Evolutionary conservation across 495 filamentous ascomycete genomes (phyloP).

Genomic region (Thermochaetoides thermophila): DNA sequence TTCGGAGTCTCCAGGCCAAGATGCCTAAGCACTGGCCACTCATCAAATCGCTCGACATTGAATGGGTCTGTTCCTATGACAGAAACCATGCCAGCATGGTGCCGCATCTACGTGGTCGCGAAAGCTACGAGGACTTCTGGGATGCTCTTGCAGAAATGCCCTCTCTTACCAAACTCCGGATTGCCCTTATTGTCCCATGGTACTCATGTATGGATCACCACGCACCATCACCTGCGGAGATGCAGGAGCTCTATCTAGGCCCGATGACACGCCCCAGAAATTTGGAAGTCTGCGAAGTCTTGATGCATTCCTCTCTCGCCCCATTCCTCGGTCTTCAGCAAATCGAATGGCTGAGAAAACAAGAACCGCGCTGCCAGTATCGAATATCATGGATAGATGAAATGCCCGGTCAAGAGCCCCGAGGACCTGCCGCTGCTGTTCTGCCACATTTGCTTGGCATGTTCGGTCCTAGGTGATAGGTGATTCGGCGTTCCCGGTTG

Average conservation of each 20-base stretch:
- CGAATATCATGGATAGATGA: constrained; percentile 3
- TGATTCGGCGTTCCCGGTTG: background rate
- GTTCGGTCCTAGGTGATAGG: too few relatives aligned
- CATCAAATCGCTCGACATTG: constrained; percentile 5
- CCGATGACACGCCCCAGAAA: constrained; percentile 4
- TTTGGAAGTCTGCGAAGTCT: constrained; percentile 3
- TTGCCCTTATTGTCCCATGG: constrained; percentile 3
- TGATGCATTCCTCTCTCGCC: constrained; percentile 2
- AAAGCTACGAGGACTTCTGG: constrained; percentile 8
- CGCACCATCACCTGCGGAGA: background rate
- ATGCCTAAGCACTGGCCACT: constrained; percentile 7
- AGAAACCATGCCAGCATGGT: constrained; percentile 6
- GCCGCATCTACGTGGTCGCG: constrained; percentile 4
- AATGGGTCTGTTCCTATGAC: constrained; percentile 6
- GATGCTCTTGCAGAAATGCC: constrained; percentile 9
- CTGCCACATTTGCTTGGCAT: background rate
- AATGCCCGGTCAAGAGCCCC: background rate
- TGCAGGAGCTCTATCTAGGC: constrained; percentile 4
- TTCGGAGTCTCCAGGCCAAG: constrained; percentile 8
- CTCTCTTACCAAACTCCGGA: constrained; percentile 1
- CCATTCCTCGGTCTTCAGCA: background rate
- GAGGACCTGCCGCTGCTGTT: background rate
- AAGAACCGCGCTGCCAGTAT: background rate
- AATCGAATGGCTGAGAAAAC: background rate
- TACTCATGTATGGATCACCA: background rate